phyloP scores from a whole-genome alignment of 2,329 filamentous ascomycete genomes.

The Aureobasidium sp. region DNA sequence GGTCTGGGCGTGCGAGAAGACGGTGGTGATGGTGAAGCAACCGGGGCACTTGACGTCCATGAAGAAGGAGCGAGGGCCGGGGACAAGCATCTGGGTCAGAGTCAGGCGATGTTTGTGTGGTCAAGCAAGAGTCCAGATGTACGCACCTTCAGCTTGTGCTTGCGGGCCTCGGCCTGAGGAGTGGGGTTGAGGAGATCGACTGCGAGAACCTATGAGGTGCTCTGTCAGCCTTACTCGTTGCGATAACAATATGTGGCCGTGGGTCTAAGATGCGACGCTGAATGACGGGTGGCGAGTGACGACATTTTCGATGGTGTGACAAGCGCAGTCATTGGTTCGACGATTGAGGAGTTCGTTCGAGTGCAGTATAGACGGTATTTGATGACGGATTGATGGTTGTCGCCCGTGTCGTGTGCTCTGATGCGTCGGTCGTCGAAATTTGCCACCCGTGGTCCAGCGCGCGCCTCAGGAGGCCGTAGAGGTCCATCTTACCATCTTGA shows the following conservation, averaged over 20 bases:
- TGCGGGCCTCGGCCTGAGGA: slow-evolving; percentile 94
- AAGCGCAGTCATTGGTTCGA: slow-evolving; percentile 6
- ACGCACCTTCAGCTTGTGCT: slow-evolving; percentile 99
- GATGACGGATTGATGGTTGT: slow-evolving; percentile 7
- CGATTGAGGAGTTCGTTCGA: neutral
- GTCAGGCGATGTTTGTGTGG: slow-evolving; percentile 14
- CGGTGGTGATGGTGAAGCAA: slow-evolving; percentile 99
- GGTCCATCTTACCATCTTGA: slow-evolving; percentile 15
- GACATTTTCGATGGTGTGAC: neutral
- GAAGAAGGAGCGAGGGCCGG: slow-evolving; percentile 97
- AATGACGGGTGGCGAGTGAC: slow-evolving; percentile 4
- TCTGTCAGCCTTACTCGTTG: slow-evolving; percentile 12
- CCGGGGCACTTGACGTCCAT: slow-evolving; percentile 99
- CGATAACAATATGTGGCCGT: neutral
- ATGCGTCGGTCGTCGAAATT: neutral
- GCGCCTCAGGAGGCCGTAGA: neutral
- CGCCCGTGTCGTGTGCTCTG: slow-evolving; percentile 14
- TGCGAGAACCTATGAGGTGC: slow-evolving; percentile 78
- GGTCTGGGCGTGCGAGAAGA: slow-evolving; percentile 99
- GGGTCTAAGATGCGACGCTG: slow-evolving; percentile 4
- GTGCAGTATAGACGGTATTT: neutral
- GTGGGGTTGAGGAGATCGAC: slow-evolving; percentile 99
- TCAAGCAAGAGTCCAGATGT: slow-evolving; percentile 12
- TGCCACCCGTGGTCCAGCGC: slow-evolving; percentile 14
- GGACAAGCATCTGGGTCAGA: slow-evolving; percentile 58